Evolutionary conservation across 352 stramenopile species (phyloP).

Genomic region (Globisporangium spiculum): DNA sequence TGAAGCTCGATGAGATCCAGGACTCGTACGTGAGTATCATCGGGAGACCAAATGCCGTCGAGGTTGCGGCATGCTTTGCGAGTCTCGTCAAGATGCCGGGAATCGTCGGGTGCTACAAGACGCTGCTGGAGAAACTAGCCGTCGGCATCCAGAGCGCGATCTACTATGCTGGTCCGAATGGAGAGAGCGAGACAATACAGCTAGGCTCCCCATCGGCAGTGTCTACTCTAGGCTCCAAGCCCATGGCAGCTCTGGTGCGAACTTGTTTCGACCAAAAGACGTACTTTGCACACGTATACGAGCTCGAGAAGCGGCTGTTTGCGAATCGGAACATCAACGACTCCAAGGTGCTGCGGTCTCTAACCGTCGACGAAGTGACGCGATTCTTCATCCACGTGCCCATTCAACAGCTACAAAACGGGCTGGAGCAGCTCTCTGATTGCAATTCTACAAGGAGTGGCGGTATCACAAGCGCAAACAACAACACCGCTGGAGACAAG

Average conservation of each 20-base stretch:
- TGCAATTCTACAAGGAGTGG: background rate
- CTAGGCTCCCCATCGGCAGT: background rate
- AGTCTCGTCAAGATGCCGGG: slow-evolving; percentile 79
- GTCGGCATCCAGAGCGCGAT: slow-evolving; percentile 53
- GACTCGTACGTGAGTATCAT: slow-evolving; percentile 42
- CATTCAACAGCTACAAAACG: slow-evolving; percentile 28
- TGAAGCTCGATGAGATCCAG: slow-evolving; percentile 78
- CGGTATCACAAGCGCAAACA: background rate
- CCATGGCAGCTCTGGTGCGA: slow-evolving; percentile 58
- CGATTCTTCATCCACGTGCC: slow-evolving; percentile 47
- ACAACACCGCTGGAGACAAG: background rate
- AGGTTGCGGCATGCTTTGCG: slow-evolving; percentile 71
- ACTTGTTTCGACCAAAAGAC: slow-evolving; percentile 52
- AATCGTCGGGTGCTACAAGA: slow-evolving; percentile 67
- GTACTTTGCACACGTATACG: slow-evolving; percentile 63
- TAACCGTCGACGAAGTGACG: slow-evolving; percentile 44
- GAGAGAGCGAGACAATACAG: background rate
- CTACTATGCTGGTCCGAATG: slow-evolving; percentile 28
- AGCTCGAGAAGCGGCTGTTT: slow-evolving; percentile 48
- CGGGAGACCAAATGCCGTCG: slow-evolving; percentile 63
- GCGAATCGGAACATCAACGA: slow-evolving; percentile 44
- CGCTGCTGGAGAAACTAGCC: slow-evolving; percentile 66
- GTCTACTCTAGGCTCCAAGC: background rate
- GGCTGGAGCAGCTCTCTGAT: slow-evolving; percentile 22
- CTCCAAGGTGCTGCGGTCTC: slow-evolving; percentile 28